Evolutionary conservation across 139 green algal species (phyloP), one percentile per base, ranked within the genome.

Genomic region (Chlorella sorokiniana): DNA sequence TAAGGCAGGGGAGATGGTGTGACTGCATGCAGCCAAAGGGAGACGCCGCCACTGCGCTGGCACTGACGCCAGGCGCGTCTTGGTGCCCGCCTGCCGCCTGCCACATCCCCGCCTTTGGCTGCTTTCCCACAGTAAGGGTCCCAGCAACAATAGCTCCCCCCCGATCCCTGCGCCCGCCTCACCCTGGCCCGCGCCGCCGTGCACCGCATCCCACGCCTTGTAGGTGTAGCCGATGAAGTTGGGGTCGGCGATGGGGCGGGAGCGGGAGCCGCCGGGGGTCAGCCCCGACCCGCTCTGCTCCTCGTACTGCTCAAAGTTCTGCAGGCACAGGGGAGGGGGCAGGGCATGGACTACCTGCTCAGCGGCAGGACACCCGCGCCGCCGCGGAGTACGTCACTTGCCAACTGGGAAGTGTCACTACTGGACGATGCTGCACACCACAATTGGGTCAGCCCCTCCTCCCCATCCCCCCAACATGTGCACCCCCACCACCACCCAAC

Each of bases 181-280:
- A n/a, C 72, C 35, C 72, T 29, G 52, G 35, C 4, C n/a, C n/a
- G n/a, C n/a, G n/a, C n/a, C 68, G 27, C 59, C 38, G 54, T 79
- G 52, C 73, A 97, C 91, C 14, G 94, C 93, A 44, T 98, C 93
- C 76, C 90, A 95, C 87, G 95, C 96, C 89, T 98, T 99, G 91
- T 97, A 99, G 18, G 95, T 99, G 91, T 99, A 99, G 7, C 96
- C 95, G 18, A 98, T 93, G 86, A 99, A 99, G 84, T 99, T 91
- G 35, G 93, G 91, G 88, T 99, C 96, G 59, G 86, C 81, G 31
- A 83, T 79, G 33, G 90, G 73, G 27, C 83, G 51, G 69, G 42
- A 80, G 41, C 67, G 77, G 48, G 42, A 51, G 79, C 64, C 82
- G 59, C 85, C 33, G 38, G 42, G 68, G 18, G 51, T 68, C 25